A percentile compares a stretch with the other conserved stretches of the same genome.
Evolutionary conservation across 495 filamentous ascomycete genomes (phyloP).

Genomic region (Aspergillus olivimuriae): DNA sequence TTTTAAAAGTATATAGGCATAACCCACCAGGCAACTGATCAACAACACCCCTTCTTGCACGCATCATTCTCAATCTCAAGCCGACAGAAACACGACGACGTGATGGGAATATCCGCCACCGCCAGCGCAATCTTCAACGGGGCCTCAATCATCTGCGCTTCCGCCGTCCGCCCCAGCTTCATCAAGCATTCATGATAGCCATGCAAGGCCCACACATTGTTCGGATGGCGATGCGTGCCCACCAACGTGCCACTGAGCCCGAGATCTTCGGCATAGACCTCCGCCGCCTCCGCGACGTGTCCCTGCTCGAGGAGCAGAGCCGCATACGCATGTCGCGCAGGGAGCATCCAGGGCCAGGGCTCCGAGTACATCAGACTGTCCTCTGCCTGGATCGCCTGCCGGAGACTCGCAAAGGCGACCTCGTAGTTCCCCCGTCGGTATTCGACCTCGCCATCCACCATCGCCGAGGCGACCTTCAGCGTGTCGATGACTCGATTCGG

Average conservation of each 20-base stretch:
- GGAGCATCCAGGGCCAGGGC: conserved; percentile 68
- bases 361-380: conserved; percentile 57
- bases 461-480: conserved; percentile 45
- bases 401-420: conserved; percentile 43
- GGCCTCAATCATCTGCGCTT: conserved; percentile 43
- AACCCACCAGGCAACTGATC: no score
- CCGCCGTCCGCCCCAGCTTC: conserved; percentile 39
- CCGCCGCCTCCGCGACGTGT: conserved; percentile 45
- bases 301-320: conserved; percentile 59
- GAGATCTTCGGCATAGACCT: conserved; percentile 55
- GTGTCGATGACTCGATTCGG: conserved; percentile 52
- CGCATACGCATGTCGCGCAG: conserved; percentile 58
- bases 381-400: conserved; percentile 43
- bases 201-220: conserved; percentile 64
- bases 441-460: conserved; percentile 60
- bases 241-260: conserved; percentile 50
- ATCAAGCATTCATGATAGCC: conserved; percentile 59
- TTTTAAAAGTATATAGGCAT: no score
- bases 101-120: conserved; percentile 53
- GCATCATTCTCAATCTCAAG: conserved; percentile 4
- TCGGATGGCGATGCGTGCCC: conserved; percentile 52
- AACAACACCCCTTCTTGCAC: background rate
- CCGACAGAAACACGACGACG: conserved; percentile 58
- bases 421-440: conserved; percentile 50
- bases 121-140: conserved; percentile 45